Evolutionary conservation across 2,329 filamentous ascomycete species (phyloP).

Genomic region (Neonectria neomacrospora): DNA sequence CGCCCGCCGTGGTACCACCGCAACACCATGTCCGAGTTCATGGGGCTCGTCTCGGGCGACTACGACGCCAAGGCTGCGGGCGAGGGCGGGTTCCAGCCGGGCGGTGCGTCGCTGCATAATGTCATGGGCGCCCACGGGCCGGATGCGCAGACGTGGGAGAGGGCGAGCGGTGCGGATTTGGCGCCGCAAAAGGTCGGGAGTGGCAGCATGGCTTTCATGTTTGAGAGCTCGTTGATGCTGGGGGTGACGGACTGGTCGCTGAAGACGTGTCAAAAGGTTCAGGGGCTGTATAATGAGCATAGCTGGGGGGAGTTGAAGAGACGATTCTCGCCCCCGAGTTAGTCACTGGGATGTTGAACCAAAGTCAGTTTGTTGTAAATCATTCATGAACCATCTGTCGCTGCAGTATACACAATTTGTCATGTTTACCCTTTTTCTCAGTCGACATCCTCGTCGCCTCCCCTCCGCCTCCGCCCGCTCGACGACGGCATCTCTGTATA

Average conservation of each 20-base stretch:
- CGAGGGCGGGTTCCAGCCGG: slow-evolving; percentile 65
- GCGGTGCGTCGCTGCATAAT: slow-evolving; percentile 72
- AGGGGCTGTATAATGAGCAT: slow-evolving; percentile 79
- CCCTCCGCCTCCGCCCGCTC: not conserved
- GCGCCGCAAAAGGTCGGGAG: slow-evolving; percentile 67
- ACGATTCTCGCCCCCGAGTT: slow-evolving; percentile 9
- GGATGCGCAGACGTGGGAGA: slow-evolving; percentile 66
- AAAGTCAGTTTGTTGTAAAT: too few species aligned
- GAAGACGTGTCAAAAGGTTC: slow-evolving; percentile 66
- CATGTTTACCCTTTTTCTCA: not conserved
- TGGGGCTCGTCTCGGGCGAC: slow-evolving; percentile 67
- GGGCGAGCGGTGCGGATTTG: slow-evolving; percentile 65
- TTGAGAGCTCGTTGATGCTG: slow-evolving; percentile 75
- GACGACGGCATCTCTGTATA: not conserved
- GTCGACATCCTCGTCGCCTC: not conserved
- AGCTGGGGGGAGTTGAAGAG: slow-evolving; percentile 77
- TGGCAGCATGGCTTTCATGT: slow-evolving; percentile 75
- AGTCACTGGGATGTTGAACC: too few species aligned
- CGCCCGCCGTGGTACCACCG: slow-evolving; percentile 78
- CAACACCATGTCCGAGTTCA: slow-evolving; percentile 75
- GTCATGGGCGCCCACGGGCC: slow-evolving; percentile 76
- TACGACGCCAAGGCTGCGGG: slow-evolving; percentile 71
- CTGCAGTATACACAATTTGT: too few species aligned
- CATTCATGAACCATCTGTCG: too few species aligned
- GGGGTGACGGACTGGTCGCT: slow-evolving; percentile 78